Conservation (phyloP, 2,329 filamentous ascomycete species). For the Penicillium sp. region DNA sequence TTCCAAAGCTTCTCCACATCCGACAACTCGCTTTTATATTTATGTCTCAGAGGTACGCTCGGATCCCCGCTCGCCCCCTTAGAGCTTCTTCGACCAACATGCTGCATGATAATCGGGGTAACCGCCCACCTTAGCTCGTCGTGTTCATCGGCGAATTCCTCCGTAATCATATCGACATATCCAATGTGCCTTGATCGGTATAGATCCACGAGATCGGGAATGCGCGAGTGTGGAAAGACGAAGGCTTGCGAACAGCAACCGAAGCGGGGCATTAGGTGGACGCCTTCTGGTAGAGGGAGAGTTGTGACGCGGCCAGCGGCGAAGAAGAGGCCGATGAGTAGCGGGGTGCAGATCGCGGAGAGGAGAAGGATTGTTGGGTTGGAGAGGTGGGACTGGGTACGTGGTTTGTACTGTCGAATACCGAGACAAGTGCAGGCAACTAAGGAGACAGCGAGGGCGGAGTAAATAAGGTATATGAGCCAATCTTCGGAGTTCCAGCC, state of each 20-base stretch:
- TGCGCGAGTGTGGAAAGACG: constrained; percentile 40
- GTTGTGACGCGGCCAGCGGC: constrained; percentile 42
- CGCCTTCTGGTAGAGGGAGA: constrained; percentile 34
- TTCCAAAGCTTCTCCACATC: constrained; percentile 19
- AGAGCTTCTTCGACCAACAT: constrained; percentile 44
- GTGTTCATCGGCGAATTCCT: constrained; percentile 43
- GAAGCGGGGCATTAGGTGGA: constrained; percentile 43
- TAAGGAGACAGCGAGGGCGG: constrained; percentile 18
- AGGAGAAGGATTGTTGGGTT: constrained; percentile 26
- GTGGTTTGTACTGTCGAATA: constrained; percentile 1
- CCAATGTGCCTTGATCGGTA: constrained; percentile 26
- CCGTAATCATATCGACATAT: constrained; percentile 42
- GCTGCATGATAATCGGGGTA: constrained; percentile 46
- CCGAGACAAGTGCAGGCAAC: constrained; percentile 4
- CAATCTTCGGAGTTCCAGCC: constrained; percentile 49
- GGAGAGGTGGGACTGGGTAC: constrained; percentile 15
- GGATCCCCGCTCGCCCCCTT: constrained; percentile 32
- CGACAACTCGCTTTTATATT: background rate
- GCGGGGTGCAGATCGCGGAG: constrained; percentile 28
- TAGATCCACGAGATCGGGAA: constrained; percentile 3
- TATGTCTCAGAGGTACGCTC: background rate
- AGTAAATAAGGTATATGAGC: constrained; percentile 38
- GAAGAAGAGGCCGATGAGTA: constrained; percentile 40
- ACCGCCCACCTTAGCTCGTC: constrained; percentile 43
- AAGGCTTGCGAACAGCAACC: constrained; percentile 49